Conservation (phyloP, 257 asterid species). For the Rehmannia glutinosa region DNA sequence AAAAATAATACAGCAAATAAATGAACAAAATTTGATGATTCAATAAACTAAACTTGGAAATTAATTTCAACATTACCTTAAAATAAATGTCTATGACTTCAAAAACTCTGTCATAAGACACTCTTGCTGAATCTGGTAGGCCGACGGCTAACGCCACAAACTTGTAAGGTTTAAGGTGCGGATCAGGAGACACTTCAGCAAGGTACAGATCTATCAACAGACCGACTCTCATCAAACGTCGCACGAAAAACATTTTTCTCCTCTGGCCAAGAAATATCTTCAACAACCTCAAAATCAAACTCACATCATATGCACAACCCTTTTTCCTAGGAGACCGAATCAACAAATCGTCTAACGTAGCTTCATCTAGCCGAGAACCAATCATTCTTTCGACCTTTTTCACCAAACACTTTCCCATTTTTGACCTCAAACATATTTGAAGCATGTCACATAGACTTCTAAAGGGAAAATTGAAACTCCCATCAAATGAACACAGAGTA, state of each 20-base stretch:
- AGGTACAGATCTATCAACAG: constrained; percentile 46
- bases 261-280: constrained; percentile 24
- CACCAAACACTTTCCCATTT: constrained; percentile 14
- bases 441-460: constrained; percentile 39
- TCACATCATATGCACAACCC: constrained; percentile 39
- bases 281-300: constrained; percentile 39
- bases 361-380: constrained; percentile 49
- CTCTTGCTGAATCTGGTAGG: constrained; percentile 51
- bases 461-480: constrained; percentile 26
- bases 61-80: constrained; percentile 34
- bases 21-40: background rate
- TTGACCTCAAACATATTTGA: constrained; percentile 23
- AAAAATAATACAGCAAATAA: no score
- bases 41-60: background rate
- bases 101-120: constrained; percentile 42
- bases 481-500: constrained; percentile 31
- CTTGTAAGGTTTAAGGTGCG: constrained; percentile 33
- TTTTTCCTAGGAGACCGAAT: constrained; percentile 30
- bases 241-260: background rate
- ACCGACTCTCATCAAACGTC: constrained; percentile 45
- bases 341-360: constrained; percentile 55
- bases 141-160: constrained; percentile 38
- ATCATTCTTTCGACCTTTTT: constrained; percentile 41
- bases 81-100: constrained; percentile 45
- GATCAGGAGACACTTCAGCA: constrained; percentile 68